Base-by-base conservation (phyloP, 129 eudicot species). In the Chrysanthemum seticuspe region DNA sequence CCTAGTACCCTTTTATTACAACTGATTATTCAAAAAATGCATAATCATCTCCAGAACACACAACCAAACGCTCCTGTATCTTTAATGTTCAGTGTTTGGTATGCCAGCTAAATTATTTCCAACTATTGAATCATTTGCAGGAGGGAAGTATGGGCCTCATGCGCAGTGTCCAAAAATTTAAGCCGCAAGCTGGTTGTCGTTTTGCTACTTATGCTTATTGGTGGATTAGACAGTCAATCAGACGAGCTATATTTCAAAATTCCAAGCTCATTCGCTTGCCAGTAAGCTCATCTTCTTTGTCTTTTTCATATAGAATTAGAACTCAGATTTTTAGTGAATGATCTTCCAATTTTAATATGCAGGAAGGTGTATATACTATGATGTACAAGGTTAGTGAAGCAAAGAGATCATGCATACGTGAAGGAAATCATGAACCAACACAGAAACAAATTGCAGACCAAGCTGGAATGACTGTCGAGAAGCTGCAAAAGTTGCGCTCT, bases 191-290 rank as follows among this genome's bases (percentile, higher is more conserved):
- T 49, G 97, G 94, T 62, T 90, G 96, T 76, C 86, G 97, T n/a
- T 95, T 95, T 72, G 85, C 91, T 54, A 81, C 91, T 52, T 95
- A 90, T 76, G 96, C 99, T 13, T 95, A 88, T 81, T 95, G 96
- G 96, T 95, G 99, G 99, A 88, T 95, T 81, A 84, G 91, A 74
- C 97, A 90, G 66, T 54, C 94, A 10, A 79, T 91, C 66, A 81
- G 89, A 79, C 85, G 83, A 78, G 96, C 97, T 36, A 84, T 95
- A 58, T 86, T 84, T 82, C 91, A 79, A 62, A 85, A 95, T 72
- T 90, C 97, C n/a, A 88, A 93, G 84, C 86, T 85, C 44, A 87
- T 95, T 47, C 97, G 97, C 74, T 76, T 95, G 83, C 99, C 99
- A 0, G 99, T 95, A 88, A 68, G 77, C 54, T 40, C 7, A 10